Conservation (phyloP, 2,329 filamentous ascomycete species). For the Apiospora saccharicola region DNA sequence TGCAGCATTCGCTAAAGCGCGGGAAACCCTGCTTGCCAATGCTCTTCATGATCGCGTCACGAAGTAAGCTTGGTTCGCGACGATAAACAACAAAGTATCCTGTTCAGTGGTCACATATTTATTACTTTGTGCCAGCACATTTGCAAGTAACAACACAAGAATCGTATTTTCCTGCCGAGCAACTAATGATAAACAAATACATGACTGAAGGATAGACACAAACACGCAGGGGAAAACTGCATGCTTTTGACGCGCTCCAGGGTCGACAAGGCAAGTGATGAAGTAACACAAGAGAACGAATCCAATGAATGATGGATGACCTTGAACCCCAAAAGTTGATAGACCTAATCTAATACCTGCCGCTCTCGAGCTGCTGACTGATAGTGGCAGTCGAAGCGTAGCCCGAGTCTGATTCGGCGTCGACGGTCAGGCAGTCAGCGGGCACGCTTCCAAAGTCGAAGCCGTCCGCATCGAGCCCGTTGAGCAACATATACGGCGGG, state of each 20-base stretch:
- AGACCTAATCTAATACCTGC: not conserved
- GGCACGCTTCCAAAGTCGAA: constrained; percentile 30
- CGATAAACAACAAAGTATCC: not conserved
- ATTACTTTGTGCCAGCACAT: not conserved
- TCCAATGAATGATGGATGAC: not conserved
- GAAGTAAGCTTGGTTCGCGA: not conserved
- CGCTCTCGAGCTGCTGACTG: constrained; percentile 18
- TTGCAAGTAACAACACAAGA: not conserved
- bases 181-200: not conserved
- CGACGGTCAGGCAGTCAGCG: constrained; percentile 29
- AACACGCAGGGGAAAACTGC: not conserved
- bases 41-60: not conserved
- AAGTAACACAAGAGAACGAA: not conserved
- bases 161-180: not conserved
- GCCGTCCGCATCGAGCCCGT: constrained; percentile 24
- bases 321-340: not conserved
- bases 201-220: not conserved
- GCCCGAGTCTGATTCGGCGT: constrained; percentile 40
- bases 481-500: constrained; percentile 15
- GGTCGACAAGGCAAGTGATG: not conserved
- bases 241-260: not conserved
- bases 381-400: constrained; percentile 37
- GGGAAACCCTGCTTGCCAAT: not conserved
- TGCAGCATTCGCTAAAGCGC: not conserved
- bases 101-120: not conserved